Evolutionary conservation across 345 rosid species (phyloP).

Genomic region (Gossypium longicalyx): DNA sequence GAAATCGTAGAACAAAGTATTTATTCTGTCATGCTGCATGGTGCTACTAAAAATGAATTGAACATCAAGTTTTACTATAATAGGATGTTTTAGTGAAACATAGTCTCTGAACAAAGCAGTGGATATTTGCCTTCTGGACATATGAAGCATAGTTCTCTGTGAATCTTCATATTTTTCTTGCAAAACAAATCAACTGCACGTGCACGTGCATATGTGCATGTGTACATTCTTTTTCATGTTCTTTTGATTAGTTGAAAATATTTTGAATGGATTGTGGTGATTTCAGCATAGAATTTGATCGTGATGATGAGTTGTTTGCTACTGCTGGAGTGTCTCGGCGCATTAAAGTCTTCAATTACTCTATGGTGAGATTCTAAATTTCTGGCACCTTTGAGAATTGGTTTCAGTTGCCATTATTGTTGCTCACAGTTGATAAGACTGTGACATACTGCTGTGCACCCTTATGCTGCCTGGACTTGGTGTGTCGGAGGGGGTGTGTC

Average conservation of each 20-base stretch:
- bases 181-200: neutral
- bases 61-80: neutral
- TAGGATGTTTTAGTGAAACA: neutral
- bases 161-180: neutral
- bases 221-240: neutral
- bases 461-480: too few species aligned
- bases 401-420: neutral
- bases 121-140: neutral
- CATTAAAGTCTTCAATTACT: conserved; percentile 90
- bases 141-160: neutral
- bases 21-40: neutral
- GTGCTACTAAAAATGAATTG: neutral
- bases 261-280: conserved; percentile 7
- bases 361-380: conserved; percentile 49
- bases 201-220: too few species aligned
- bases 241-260: conserved; percentile 12
- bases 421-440: neutral
- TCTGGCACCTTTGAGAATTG: neutral
- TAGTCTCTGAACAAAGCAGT: neutral
- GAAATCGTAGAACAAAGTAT: neutral
- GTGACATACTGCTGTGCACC: neutral
- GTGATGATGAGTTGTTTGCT: conserved; percentile 94
- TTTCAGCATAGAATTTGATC: conserved; percentile 90
- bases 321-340: conserved; percentile 96
- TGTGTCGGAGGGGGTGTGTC: too few species aligned